Conservation (phyloP, 495 filamentous ascomycete genomes). For the Collariella sp. region DNA sequence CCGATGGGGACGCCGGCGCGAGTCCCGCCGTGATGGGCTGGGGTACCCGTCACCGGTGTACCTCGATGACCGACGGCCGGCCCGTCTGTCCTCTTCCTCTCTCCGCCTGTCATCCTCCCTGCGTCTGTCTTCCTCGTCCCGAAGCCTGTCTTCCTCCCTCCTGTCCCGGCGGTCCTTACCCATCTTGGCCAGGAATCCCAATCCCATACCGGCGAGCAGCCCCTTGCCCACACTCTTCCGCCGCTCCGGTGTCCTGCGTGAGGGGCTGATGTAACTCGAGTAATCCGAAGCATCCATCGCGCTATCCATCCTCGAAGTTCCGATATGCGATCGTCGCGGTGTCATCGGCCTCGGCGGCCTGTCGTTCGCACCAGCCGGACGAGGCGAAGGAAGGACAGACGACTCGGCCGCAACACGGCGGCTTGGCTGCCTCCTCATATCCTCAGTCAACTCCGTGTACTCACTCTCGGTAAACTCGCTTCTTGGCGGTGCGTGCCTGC, state of each 20-base stretch:
- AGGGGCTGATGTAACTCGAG: constrained; percentile 42
- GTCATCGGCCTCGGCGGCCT: constrained; percentile 30
- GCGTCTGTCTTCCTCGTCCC: constrained; percentile 56
- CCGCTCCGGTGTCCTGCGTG: constrained; percentile 30
- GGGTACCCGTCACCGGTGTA: constrained; percentile 55
- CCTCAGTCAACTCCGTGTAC: constrained; percentile 39
- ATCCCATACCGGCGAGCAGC: constrained; percentile 57
- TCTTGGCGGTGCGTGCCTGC: constrained; percentile 20
- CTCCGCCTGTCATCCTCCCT: no score
- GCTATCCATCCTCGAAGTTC: constrained; percentile 36
- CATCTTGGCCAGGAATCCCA: constrained; percentile 54
- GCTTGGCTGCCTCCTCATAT: constrained; percentile 29
- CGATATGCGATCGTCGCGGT: constrained; percentile 36
- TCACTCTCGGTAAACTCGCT: constrained; percentile 38
- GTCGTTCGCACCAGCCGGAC: constrained; percentile 30
- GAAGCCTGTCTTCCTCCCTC: constrained; percentile 56
- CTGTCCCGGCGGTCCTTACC: constrained; percentile 52
- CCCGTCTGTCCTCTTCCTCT: constrained; percentile 39
- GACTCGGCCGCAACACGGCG: constrained; percentile 22
- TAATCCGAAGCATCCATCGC: constrained; percentile 39
- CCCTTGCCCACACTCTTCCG: constrained; percentile 39
- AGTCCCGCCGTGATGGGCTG: constrained; percentile 44
- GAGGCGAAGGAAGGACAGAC: constrained; percentile 34
- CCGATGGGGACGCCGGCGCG: constrained; percentile 29
- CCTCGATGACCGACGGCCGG: constrained; percentile 32